Evolutionary conservation across 768 basidiomycete genomes (phyloP).

Genomic region (Dentipellis sp.): DNA sequence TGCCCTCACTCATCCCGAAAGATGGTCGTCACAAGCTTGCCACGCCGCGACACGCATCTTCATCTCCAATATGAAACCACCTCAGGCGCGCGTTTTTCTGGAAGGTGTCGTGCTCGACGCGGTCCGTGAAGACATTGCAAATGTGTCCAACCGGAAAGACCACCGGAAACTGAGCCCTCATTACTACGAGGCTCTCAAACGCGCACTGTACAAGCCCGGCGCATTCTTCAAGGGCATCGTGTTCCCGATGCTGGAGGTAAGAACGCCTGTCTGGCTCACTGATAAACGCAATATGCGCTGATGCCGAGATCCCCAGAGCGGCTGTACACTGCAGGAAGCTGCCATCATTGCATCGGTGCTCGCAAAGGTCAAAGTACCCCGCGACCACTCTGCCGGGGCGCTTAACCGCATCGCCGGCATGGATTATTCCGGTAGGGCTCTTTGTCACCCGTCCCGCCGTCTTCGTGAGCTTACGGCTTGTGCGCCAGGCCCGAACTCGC

Average conservation of each 20-base stretch:
- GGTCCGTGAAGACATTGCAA: conserved; percentile 78
- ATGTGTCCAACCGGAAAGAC: conserved; percentile 20
- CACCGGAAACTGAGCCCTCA: conserved; percentile 90
- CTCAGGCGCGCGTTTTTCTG: conserved; percentile 87
- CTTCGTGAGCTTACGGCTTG: background rate
- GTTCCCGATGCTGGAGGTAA: conserved; percentile 88
- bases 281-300: background rate
- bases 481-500: conserved; percentile 68
- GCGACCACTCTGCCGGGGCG: conserved; percentile 95
- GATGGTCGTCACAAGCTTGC: conserved; percentile 94
- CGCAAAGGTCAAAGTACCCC: conserved; percentile 84
- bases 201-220: conserved; percentile 89
- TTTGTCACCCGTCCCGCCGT: background rate
- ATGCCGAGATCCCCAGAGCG: conserved; percentile 31
- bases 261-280: conserved; percentile 18
- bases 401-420: conserved; percentile 88
- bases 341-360: conserved; percentile 90
- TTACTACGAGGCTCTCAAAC: conserved; percentile 88
- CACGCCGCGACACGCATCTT: conserved; percentile 92
- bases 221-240: conserved; percentile 98
- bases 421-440: conserved; percentile 77
- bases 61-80: conserved; percentile 93
- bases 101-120: conserved; percentile 88
- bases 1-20: conserved; percentile 84
- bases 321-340: conserved; percentile 90